A percentile compares a stretch with the other conserved stretches of the same genome.
These are phyloP conservation scores for Forsythia suspensa DNA, from an alignment of 257 asterid genomes.

Conservation along the genomic window DNA sequence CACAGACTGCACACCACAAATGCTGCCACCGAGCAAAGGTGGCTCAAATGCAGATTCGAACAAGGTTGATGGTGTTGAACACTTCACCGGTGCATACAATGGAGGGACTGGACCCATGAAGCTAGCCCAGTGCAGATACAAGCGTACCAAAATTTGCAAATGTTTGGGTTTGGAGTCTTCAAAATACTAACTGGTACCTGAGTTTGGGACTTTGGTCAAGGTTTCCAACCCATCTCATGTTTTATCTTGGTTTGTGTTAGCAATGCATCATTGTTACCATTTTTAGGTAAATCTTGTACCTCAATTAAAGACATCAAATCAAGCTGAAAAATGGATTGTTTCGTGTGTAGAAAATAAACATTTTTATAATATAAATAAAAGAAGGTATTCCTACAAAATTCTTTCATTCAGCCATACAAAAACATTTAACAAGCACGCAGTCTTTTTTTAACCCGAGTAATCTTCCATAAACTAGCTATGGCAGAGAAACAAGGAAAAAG, in stretches of 20 bases:
- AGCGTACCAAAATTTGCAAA: constrained; percentile 35
- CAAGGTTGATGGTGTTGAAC: constrained; percentile 37
- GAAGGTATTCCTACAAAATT: not conserved
- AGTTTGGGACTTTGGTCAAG: constrained; percentile 30
- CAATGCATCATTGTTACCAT: not conserved
- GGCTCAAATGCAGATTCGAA: constrained; percentile 29
- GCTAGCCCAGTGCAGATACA: constrained; percentile 29
- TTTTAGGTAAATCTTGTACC: not conserved
- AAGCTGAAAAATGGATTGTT: not conserved
- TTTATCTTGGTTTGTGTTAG: too few species aligned
- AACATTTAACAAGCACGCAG: too few species aligned
- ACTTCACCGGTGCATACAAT: constrained; percentile 35
- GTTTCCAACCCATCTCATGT: constrained; percentile 23
- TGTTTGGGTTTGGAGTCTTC: constrained; percentile 45
- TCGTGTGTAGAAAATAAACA: not conserved
- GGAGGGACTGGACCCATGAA: constrained; percentile 40
- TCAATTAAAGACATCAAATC: not conserved
- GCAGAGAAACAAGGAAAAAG: not conserved
- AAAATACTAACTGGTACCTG: constrained; percentile 36
- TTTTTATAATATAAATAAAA: not conserved
- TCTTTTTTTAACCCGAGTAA: not conserved
- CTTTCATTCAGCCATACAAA: not conserved
- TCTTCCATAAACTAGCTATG: not conserved
- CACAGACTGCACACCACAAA: constrained; percentile 32
- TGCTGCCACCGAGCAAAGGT: constrained; percentile 33